Percentiles rank a stretch among this genome's conserved stretches.
Evolutionary conservation across 257 asterid genomes (phyloP).

Genomic region (Euphrasia confusa): DNA sequence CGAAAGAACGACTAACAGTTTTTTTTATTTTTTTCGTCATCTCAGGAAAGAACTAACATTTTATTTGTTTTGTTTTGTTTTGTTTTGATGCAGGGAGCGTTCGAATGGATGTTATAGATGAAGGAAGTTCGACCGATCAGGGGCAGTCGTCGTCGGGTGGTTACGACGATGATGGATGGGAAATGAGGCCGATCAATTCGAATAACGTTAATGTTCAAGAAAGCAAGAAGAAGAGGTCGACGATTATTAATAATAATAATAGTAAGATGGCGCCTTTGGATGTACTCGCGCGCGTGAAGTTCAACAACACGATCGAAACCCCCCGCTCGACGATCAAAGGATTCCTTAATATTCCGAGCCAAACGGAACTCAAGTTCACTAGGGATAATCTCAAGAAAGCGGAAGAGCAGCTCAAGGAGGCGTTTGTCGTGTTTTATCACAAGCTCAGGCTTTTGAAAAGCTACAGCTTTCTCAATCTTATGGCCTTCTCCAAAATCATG

Average conservation of each 20-base stretch:
- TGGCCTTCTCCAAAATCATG: constrained; percentile 56
- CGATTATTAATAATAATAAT: too few relatives aligned
- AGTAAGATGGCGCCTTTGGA: constrained; percentile 29
- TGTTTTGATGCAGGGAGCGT: constrained; percentile 28
- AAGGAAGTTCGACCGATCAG: constrained; percentile 23
- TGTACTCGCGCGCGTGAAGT: constrained; percentile 36
- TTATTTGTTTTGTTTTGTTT: too few relatives aligned
- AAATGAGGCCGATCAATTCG: constrained; percentile 15
- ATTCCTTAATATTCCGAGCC: constrained; percentile 32
- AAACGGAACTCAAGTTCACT: constrained; percentile 38
- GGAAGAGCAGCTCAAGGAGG: constrained; percentile 39
- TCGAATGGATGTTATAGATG: constrained; percentile 34
- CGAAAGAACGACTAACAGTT: too few relatives aligned
- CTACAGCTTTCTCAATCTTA: constrained; percentile 48
- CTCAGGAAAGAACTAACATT: too few relatives aligned
- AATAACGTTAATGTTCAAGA: constrained; percentile 16
- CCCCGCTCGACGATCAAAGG: constrained; percentile 45
- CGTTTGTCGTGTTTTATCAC: constrained; percentile 43
- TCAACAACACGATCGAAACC: constrained; percentile 30
- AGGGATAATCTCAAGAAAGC: constrained; percentile 40
- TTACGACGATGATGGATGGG: constrained; percentile 10
- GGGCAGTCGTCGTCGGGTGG: neutral
- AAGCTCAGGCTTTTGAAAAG: constrained; percentile 47
- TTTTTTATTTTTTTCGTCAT: too few relatives aligned
- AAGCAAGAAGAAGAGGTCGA: neutral